Evolutionary conservation across 495 filamentous ascomycete genomes (phyloP).

Genomic region (Daldinia childiae): DNA sequence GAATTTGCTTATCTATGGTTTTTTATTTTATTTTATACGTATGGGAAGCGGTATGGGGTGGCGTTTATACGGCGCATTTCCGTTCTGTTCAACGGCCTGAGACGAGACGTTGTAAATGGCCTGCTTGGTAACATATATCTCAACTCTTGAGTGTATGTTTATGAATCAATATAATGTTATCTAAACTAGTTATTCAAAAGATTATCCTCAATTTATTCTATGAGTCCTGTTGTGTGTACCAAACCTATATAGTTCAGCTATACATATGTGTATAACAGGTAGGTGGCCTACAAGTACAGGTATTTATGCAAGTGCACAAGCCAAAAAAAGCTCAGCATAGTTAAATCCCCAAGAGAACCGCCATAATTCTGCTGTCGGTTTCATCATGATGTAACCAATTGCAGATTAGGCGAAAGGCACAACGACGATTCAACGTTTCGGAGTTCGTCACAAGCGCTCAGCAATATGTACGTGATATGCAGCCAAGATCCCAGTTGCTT

Average conservation of each 20-base stretch:
- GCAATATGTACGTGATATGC: slow-evolving; percentile 14
- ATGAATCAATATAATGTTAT: neutral
- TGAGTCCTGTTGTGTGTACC: too few relatives aligned
- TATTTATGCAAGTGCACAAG: neutral
- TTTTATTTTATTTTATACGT: neutral
- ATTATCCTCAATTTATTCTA: neutral
- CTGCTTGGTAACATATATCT: neutral
- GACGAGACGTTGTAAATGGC: neutral
- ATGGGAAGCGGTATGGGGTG: neutral
- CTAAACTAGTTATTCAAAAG: neutral
- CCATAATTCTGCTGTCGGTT: neutral
- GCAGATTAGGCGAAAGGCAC: neutral
- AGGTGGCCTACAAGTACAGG: neutral
- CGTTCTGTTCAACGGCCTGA: neutral
- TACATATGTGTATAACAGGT: neutral
- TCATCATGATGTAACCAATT: slow-evolving; percentile 18
- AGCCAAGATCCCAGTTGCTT: slow-evolving; percentile 22
- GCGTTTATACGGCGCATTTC: slow-evolving; percentile 1
- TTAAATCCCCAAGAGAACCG: neutral
- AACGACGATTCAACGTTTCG: slow-evolving; percentile 12
- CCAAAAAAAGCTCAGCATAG: neutral
- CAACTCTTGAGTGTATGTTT: neutral
- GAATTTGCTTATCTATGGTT: neutral
- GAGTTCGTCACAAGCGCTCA: neutral
- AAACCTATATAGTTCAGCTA: neutral